Conservation (phyloP, 2,329 filamentous ascomycete species). For the Rhynchosporium graminicola region DNA sequence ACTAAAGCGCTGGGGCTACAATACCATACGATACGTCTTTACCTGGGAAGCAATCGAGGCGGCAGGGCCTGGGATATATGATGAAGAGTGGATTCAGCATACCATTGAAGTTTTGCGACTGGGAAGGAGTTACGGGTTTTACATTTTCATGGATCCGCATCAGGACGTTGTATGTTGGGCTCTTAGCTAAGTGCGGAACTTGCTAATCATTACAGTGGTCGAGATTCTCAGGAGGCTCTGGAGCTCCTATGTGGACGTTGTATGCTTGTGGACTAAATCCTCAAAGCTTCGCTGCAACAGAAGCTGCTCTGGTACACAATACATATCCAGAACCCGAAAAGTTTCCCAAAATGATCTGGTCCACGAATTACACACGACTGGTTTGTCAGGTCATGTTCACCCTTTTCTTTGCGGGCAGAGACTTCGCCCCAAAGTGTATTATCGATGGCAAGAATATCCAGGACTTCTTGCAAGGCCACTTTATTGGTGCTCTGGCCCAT, state of each 20-base stretch:
- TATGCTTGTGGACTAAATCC: conserved; percentile 94
- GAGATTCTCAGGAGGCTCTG: conserved; percentile 88
- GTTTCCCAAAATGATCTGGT: conserved; percentile 99
- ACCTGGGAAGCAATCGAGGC: conserved; percentile 99
- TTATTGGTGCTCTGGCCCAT: conserved; percentile 75
- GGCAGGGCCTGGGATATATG: conserved; percentile 85
- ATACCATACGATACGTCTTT: conserved; percentile 94
- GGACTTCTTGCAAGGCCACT: conserved; percentile 89
- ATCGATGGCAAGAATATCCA: conserved; percentile 96
- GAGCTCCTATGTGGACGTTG: conserved; percentile 95
- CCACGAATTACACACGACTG: conserved; percentile 90
- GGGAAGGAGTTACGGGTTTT: conserved; percentile 89
- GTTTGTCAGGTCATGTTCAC: conserved; percentile 91
- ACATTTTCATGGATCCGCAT: conserved; percentile 97
- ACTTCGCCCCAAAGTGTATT: conserved; percentile 94
- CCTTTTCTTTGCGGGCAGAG: conserved; percentile 84
- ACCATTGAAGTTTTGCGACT: conserved; percentile 82
- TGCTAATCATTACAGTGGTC: conserved; percentile 66
- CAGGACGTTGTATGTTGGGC: conserved; percentile 79
- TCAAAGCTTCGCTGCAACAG: conserved; percentile 77
- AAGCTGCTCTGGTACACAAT: conserved; percentile 94
- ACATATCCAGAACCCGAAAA: conserved; percentile 81
- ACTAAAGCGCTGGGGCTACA: conserved; percentile 88
- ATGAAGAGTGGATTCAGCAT: conserved; percentile 89
- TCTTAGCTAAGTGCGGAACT: background rate